A percentile compares a stretch with the other conserved stretches of the same genome.
Evolutionary conservation across 768 basidiomycete species (phyloP).

Genomic region (Tulasnella sp.): DNA sequence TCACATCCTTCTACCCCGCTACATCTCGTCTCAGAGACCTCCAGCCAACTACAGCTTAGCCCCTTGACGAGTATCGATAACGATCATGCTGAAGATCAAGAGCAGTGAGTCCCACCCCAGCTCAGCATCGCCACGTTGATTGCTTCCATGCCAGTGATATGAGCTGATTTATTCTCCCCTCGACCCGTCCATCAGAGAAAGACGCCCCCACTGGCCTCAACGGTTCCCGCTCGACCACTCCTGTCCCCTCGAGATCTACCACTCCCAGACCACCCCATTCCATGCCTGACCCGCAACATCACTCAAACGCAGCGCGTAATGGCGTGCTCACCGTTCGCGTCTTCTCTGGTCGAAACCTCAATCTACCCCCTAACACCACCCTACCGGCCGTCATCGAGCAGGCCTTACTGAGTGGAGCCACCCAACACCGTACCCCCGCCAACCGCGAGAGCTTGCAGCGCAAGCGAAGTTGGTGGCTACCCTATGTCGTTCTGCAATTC

Average conservation of each 20-base stretch:
- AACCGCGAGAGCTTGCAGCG: conserved; percentile 84
- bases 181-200: conserved; percentile 29
- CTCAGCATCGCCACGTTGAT: too few species aligned
- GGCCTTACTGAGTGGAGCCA: conserved; percentile 50
- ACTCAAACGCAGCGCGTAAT: conserved; percentile 32
- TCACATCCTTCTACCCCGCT: too few species aligned
- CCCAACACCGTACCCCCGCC: conserved; percentile 26
- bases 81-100: too few species aligned
- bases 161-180: too few species aligned
- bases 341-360: conserved; percentile 82
- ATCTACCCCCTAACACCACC: conserved; percentile 61
- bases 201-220: conserved; percentile 53
- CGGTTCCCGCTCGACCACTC: conserved; percentile 66
- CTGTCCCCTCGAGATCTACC: conserved; percentile 67
- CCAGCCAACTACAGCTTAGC: too few species aligned
- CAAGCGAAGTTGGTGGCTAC: conserved; percentile 91
- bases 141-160: too few species aligned
- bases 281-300: conserved; percentile 8
- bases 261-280: conserved; percentile 42
- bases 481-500: conserved; percentile 95
- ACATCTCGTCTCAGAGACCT: too few species aligned
- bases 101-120: too few species aligned
- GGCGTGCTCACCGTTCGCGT: conserved; percentile 94
- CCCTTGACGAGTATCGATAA: too few species aligned
- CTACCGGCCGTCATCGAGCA: conserved; percentile 78